Base-by-base conservation (phyloP, 2,329 filamentous ascomycete species). In the Pezicula rhizophila region DNA sequence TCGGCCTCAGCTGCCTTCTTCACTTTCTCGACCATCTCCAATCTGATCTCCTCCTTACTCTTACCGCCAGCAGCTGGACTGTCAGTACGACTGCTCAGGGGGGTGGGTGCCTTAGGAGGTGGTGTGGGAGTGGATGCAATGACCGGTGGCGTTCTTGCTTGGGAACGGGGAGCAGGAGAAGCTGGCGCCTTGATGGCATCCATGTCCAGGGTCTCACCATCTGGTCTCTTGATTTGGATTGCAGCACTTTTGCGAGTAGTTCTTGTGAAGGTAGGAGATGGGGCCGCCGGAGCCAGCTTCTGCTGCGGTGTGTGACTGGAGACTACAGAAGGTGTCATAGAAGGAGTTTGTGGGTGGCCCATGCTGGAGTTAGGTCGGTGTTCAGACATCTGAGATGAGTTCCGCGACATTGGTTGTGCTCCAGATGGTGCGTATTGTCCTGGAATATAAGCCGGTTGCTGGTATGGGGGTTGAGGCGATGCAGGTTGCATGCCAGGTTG, bases 171-270 rank as follows among this genome's bases (percentile, higher is more conserved):
- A 17, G 76, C 42, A 70, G 49, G 76, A 14, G 77, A 76, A 12
- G 84, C 81, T 17, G 85, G 82, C 1, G 83, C 80, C 68, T 85
- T 87, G 47, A 78, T 70, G 47, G 70, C 79, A 64, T 72, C 87
- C 71, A 75, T 78, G 58, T 89, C 82, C 11, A 96, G 73, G 26
- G 82, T 80, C 64, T 93, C 89, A 53, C 89, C 91, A 48, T 84
- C 78, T 26, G 85, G 78, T 61, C 89, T 88, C 75, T 89, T 95
- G 74, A 96, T 96, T 43, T 83, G 76, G 56, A 96, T 86, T 1
- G 85, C 83, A 42, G 82, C 83, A 67, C 80, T 89, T 74, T 85
- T 88, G 44, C 63, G 55, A 18, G 58, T 35, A 7, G 63, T 57
- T 54, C 59, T 57, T 5, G 58, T 50, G 45, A 65, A 66, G 14